Conservation (phyloP, 768 basidiomycete species). For the Pleurotus cornucopiae region DNA sequence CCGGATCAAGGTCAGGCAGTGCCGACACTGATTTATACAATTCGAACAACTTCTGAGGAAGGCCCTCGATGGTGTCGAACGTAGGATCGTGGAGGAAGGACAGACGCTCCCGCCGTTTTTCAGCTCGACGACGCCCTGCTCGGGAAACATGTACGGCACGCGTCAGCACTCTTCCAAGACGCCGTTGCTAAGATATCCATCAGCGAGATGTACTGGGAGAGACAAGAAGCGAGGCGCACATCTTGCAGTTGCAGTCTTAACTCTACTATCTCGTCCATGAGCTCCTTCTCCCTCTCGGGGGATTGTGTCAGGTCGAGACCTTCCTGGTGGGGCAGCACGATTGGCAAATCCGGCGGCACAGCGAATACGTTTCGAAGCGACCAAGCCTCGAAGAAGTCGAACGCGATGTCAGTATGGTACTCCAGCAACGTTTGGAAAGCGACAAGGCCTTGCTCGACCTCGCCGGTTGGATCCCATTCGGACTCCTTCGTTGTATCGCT, state of each 20-base stretch:
- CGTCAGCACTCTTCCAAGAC: slow-evolving; percentile 51
- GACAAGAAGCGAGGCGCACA: slow-evolving; percentile 37
- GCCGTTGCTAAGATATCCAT: slow-evolving; percentile 50
- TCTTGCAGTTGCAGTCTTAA: slow-evolving; percentile 64
- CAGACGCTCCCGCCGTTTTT: slow-evolving; percentile 37
- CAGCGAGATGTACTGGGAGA: slow-evolving; percentile 5
- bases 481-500: slow-evolving; percentile 17
- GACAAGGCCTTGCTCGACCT: slow-evolving; percentile 76
- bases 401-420: slow-evolving; percentile 84
- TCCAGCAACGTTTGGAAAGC: slow-evolving; percentile 87
- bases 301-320: slow-evolving; percentile 62
- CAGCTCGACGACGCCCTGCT: slow-evolving; percentile 41
- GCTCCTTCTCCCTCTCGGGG: slow-evolving; percentile 52
- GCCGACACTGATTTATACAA: slow-evolving; percentile 47
- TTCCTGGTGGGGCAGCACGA: slow-evolving; percentile 75
- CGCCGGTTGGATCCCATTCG: slow-evolving; percentile 58
- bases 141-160: slow-evolving; percentile 47
- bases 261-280: slow-evolving; percentile 66
- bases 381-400: slow-evolving; percentile 92
- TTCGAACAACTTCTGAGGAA: slow-evolving; percentile 35
- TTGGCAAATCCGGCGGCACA: slow-evolving; percentile 60
- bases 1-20: slow-evolving; percentile 40
- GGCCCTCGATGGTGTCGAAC: slow-evolving; percentile 32
- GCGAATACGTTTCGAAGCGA: slow-evolving; percentile 84
- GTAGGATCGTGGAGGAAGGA: slow-evolving; percentile 36